Evolutionary conservation across 441 rosid genomes (phyloP), one percentile per base, ranked within the genome.

Genomic region (Theobroma grandiflorum): DNA sequence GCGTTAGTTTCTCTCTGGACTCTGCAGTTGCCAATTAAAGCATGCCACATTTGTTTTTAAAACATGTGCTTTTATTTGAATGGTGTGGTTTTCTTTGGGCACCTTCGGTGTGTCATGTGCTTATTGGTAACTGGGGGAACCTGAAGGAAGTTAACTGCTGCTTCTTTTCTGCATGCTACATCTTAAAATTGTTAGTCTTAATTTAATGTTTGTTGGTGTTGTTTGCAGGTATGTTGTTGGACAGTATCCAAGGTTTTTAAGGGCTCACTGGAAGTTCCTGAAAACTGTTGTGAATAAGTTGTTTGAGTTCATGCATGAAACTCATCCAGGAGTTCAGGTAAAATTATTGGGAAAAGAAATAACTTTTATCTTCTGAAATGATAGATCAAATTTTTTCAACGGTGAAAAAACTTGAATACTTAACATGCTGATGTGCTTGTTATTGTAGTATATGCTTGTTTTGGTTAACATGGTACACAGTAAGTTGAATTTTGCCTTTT

Each of bases 241-340:
- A 42, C 99, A 97, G 86, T 97, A 96, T 85, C 99, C 99, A 69
- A 92, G 99, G 85, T 97, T 97, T 87, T 92, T 97, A 72, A 92
- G 99, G 85, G 99, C 99, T n/a, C 99, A 97, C 69, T 97, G 99
- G 99, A 97, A 97, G 87, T 97, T 97, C 81, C 82, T 96, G 87
- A 97, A 97, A 88, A 97, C 99, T 70, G 99, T 97, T 86, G 99
- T 96, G 79, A 97, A 96, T 83, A 97, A 97, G 86, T 83, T 97
- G 93, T 97, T 96, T 78, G 99, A 97, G 88, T 97, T 97, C 85
- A 97, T 97, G 99, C 99, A 97, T 74, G 99, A 97, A 89, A 92
- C 98, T 55, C 99, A 97, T 89, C 99, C 99, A 57, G 99, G 99
- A 80, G 99, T 97, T 83, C 99, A 97, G 99, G 99, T 97, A 75